Evolutionary conservation across 2,329 filamentous ascomycete species (phyloP).

Genomic region (Chrysoporthe cubensis): DNA sequence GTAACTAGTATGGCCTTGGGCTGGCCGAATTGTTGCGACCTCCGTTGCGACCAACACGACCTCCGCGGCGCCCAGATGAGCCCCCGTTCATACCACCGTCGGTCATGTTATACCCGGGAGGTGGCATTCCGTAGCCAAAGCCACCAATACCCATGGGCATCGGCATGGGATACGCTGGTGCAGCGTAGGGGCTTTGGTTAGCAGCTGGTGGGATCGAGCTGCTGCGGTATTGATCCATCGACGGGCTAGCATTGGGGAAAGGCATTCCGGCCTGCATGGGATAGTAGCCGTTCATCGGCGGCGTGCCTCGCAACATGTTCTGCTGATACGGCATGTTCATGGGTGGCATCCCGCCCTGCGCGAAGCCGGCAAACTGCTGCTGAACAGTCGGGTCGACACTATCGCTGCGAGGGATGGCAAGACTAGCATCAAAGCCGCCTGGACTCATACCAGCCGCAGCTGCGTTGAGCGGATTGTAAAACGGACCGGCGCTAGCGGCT

Average conservation of each 20-base stretch:
- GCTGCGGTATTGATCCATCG: conserved; percentile 61
- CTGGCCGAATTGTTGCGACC: conserved; percentile 28
- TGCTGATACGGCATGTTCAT: conserved; percentile 63
- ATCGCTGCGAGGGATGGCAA: conserved; percentile 56
- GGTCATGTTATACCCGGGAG: conserved; percentile 25
- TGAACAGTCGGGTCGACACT: conserved; percentile 54
- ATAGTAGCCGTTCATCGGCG: conserved; percentile 62
- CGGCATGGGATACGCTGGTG: conserved; percentile 53
- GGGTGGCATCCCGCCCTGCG: conserved; percentile 54
- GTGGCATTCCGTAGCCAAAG: conserved; percentile 45
- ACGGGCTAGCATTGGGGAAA: conserved; percentile 53
- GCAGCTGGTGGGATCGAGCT: conserved; percentile 54
- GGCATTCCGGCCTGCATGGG: conserved; percentile 60
- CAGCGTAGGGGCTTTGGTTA: conserved; percentile 50
- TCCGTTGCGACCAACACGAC: conserved; percentile 23
- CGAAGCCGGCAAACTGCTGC: conserved; percentile 51
- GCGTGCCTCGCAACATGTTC: conserved; percentile 57
- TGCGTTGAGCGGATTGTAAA: conserved; percentile 55
- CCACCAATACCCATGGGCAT: conserved; percentile 46
- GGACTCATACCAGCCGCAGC: conserved; percentile 39
- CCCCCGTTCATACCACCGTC: conserved; percentile 27
- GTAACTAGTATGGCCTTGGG: conserved; percentile 25
- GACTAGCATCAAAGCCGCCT: conserved; percentile 55
- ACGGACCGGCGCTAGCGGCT: conserved; percentile 50
- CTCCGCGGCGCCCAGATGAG: conserved; percentile 25